Percentiles rank a stretch among this genome's conserved stretches.
These are phyloP conservation scores for Sugiyamaella xylanicola DNA, from an alignment of 1,139 yeast species.

Conservation along the genomic window DNA sequence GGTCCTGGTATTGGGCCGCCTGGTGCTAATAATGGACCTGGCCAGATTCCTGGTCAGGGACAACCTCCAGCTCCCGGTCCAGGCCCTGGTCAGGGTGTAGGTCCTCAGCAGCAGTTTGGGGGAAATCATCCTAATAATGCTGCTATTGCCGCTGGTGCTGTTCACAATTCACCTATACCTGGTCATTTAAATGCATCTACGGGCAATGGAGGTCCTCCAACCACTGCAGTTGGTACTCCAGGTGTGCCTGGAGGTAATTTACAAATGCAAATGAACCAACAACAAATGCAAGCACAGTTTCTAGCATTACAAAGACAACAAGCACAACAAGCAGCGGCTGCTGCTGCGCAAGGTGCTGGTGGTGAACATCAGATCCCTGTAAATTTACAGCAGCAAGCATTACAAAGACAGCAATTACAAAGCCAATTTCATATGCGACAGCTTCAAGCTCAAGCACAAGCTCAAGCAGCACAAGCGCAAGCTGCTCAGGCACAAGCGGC, in stretches of 20 bases:
- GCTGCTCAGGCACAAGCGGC: slow-evolving; percentile 25
- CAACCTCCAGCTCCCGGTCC: slow-evolving; percentile 11
- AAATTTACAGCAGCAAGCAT: slow-evolving; percentile 26
- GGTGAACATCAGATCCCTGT: slow-evolving; percentile 12
- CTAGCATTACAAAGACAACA: slow-evolving; percentile 20
- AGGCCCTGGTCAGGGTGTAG: background rate
- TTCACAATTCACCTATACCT: slow-evolving; percentile 19
- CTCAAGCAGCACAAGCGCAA: slow-evolving; percentile 23
- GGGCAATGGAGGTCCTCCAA: background rate
- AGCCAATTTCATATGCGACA: slow-evolving; percentile 22
- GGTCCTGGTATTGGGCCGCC: slow-evolving; percentile 8
- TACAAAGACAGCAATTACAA: slow-evolving; percentile 24
- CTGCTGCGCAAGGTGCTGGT: slow-evolving; percentile 3
- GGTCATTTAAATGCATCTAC: slow-evolving; percentile 15
- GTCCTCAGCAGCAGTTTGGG: slow-evolving; percentile 24
- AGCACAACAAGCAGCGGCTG: slow-evolving; percentile 20
- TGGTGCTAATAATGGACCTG: background rate
- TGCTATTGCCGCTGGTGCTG: background rate
- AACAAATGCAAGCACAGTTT: slow-evolving; percentile 22
- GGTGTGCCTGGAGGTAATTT: slow-evolving; percentile 6
- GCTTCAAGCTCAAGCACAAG: slow-evolving; percentile 15
- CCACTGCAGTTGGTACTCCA: slow-evolving; percentile 2
- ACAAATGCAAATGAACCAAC: slow-evolving; percentile 18
- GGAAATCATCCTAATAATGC: slow-evolving; percentile 20
- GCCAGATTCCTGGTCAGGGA: no score